phyloP scores from a whole-genome alignment of 2,329 filamentous ascomycete species.

The Fonsecaea monophora region DNA sequence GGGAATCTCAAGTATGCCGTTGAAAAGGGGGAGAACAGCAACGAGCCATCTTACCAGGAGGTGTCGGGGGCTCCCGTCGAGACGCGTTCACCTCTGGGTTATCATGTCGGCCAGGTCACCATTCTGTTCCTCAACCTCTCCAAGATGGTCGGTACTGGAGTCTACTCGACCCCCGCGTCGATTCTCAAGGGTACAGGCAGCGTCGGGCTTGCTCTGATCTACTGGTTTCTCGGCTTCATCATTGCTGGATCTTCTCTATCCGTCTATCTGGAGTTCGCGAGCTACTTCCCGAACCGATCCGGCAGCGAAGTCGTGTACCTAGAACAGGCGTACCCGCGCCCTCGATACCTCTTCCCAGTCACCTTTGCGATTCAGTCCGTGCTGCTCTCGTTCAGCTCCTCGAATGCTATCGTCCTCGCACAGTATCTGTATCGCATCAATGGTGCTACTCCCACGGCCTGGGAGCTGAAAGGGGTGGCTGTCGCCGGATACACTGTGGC shows the following conservation, averaged over 20 bases:
- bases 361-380: constrained; percentile 70
- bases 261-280: constrained; percentile 68
- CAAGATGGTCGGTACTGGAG: constrained; percentile 68
- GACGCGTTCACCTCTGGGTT: constrained; percentile 64
- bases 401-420: constrained; percentile 69
- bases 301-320: constrained; percentile 72
- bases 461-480: constrained; percentile 72
- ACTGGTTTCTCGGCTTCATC: constrained; percentile 69
- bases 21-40: constrained; percentile 58
- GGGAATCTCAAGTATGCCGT: constrained; percentile 54
- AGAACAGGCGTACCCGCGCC: constrained; percentile 70
- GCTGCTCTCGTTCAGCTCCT: constrained; percentile 69
- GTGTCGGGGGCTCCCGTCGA: constrained; percentile 68
- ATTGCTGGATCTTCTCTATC: constrained; percentile 63
- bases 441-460: constrained; percentile 59
- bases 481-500: constrained; percentile 68
- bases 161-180: constrained; percentile 67
- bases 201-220: constrained; percentile 67
- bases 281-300: constrained; percentile 71
- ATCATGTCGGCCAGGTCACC: constrained; percentile 62
- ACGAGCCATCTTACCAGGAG: constrained; percentile 62
- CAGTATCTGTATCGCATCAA: constrained; percentile 68
- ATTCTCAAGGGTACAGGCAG: constrained; percentile 67
- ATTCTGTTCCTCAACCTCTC: constrained; percentile 68
- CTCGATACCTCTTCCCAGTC: constrained; percentile 67